Evolutionary conservation across 352 stramenopile genomes (phyloP), one percentile per base, ranked within the genome.

Genomic region (Pythium periplocum): DNA sequence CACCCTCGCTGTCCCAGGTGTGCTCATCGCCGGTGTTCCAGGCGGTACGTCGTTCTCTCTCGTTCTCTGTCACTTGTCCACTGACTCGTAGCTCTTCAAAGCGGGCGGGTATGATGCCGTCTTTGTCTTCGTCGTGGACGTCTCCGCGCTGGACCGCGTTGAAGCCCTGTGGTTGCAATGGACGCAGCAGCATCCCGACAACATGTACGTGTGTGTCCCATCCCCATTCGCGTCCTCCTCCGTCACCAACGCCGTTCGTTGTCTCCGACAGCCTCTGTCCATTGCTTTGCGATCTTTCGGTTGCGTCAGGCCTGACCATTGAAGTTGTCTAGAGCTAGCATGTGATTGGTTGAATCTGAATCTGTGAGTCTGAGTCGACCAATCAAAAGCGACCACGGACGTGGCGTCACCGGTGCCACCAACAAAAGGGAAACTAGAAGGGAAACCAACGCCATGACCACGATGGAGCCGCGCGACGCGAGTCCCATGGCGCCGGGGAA

Each of bases 71-170:
- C 2, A 66, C 7, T 10, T 2, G 49, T 9, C 12, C 38, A 10
- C 32, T 45, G 11, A 41, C 31, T 10, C 38, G 9, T 32, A 51
- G 26, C 0, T 49, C 2, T 53, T 3, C 35, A 0, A 39, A 93
- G 96, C 96, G 38, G 96, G 96, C 59, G 96, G 96, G 36, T 97
- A 97, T 57, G 96, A 99, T 67, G 96, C 96, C 1, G 82, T 99
- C 50, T 98, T 96, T 66, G 96, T 94, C 32, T 50, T 97, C 31
- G 75, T 84, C 26, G 53, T 97, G 40, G 73, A 96, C 51, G 53
- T 68, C n/a, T 43, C 61, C 8, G 75, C 68, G 30, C 52, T 91
- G 2, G 57, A 67, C 41, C 57, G 45, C 32, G 79, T 97, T 30
- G 81, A 96, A 65, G 48, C 75, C 31, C 58, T 96, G 40, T 96